Conservation (phyloP, 345 rosid genomes). For the Dimocarpus longan region DNA sequence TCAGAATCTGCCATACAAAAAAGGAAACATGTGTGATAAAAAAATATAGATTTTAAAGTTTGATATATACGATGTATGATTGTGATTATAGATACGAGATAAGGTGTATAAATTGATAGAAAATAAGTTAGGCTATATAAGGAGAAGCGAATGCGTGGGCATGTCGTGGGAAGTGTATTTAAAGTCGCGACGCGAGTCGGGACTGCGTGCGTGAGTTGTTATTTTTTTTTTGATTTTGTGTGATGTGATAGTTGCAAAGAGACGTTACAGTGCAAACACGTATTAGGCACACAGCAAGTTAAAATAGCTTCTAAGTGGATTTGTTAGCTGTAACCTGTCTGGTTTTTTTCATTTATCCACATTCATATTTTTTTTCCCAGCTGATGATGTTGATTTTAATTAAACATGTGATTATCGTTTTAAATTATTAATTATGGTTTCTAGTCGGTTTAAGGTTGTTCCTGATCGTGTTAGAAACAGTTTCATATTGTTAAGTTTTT, state of each 20-base stretch:
- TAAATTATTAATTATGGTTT: neutral
- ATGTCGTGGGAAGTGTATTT: conserved; percentile 32
- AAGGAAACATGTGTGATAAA: neutral
- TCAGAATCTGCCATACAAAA: conserved; percentile 26
- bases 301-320: no score
- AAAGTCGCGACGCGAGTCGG: neutral
- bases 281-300: conserved; percentile 10
- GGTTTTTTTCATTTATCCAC: conserved; percentile 4
- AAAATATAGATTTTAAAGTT: no score
- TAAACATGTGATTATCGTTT: neutral
- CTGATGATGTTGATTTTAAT: neutral
- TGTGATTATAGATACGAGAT: neutral
- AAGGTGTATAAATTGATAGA: neutral
- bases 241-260: conserved; percentile 14
- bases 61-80: neutral
- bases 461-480: no score
- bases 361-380: no score
- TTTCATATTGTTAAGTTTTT: no score
- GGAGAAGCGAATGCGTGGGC: conserved; percentile 34
- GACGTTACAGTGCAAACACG: conserved; percentile 33
- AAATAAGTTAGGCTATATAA: conserved; percentile 7
- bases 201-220: neutral
- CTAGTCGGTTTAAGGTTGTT: no score
- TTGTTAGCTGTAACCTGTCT: conserved; percentile 36
- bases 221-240: neutral